Conservation (phyloP, 106 monocot genomes). For the Allium sativum region DNA sequence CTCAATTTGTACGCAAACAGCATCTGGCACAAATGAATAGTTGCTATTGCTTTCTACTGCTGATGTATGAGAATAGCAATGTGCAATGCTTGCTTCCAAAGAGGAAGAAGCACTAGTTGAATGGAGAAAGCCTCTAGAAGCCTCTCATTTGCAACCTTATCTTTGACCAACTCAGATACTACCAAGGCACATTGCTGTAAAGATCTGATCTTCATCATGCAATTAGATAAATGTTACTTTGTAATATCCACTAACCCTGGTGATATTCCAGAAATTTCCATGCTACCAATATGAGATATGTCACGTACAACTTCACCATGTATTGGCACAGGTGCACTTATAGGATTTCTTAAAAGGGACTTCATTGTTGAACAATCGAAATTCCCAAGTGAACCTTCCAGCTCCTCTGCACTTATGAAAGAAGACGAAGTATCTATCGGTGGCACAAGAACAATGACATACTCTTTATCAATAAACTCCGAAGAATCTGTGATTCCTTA, state of each 20-base stretch:
- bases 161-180: slow-evolving; percentile 64
- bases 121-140: slow-evolving; percentile 71
- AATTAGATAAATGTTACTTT: slow-evolving; percentile 62
- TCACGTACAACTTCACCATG: slow-evolving; percentile 17
- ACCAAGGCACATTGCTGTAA: slow-evolving; percentile 68
- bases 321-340: slow-evolving; percentile 85
- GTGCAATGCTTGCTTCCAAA: slow-evolving; percentile 93
- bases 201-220: slow-evolving; percentile 57
- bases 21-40: slow-evolving; percentile 22
- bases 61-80: slow-evolving; percentile 67
- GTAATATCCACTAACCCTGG: slow-evolving; percentile 49
- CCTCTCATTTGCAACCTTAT: slow-evolving; percentile 44
- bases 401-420: slow-evolving; percentile 30
- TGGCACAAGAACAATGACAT: slow-evolving; percentile 72
- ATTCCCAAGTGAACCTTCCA: slow-evolving; percentile 39
- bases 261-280: slow-evolving; percentile 71
- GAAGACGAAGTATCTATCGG: slow-evolving; percentile 60
- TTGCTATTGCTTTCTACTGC: slow-evolving; percentile 41
- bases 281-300: slow-evolving; percentile 18
- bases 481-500: slow-evolving; percentile 56
- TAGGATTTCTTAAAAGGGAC: slow-evolving; percentile 24
- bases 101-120: slow-evolving; percentile 83
- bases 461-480: slow-evolving; percentile 80
- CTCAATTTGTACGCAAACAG: slow-evolving; percentile 49
- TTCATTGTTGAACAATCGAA: slow-evolving; percentile 27